Evolutionary conservation across 2,329 filamentous ascomycete genomes (phyloP).

Genomic region (Arachnomyces sp.): DNA sequence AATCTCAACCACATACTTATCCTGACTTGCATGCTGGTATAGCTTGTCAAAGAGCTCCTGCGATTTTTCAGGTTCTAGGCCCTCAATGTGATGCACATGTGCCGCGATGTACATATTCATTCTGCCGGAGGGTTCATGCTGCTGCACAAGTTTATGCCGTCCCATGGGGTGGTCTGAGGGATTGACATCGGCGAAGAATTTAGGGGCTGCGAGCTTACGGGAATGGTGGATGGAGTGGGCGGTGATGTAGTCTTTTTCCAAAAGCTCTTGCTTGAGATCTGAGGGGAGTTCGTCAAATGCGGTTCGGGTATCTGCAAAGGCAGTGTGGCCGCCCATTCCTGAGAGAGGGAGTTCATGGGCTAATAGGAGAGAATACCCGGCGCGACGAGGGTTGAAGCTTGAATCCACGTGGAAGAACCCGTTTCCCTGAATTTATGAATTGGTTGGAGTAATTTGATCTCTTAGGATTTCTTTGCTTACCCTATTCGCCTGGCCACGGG

Average conservation of each 20-base stretch:
- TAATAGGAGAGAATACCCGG: slow-evolving; percentile 45
- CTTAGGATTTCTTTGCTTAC: too few species aligned
- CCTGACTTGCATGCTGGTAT: slow-evolving; percentile 40
- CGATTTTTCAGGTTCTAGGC: slow-evolving; percentile 29
- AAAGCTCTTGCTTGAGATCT: slow-evolving; percentile 28
- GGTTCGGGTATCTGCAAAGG: slow-evolving; percentile 47
- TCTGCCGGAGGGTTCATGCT: slow-evolving; percentile 45
- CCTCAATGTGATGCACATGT: slow-evolving; percentile 48
- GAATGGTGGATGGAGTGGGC: slow-evolving; percentile 48
- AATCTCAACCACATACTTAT: slow-evolving; percentile 41
- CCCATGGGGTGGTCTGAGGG: slow-evolving; percentile 35
- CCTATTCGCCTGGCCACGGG: too few species aligned
- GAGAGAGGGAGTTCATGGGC: slow-evolving; percentile 44
- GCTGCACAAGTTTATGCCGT: slow-evolving; percentile 45
- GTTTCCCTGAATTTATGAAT: slow-evolving; percentile 43
- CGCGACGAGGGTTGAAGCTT: slow-evolving; percentile 49
- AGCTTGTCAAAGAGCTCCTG: slow-evolving; percentile 27
- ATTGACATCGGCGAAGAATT: slow-evolving; percentile 41
- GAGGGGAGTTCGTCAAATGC: slow-evolving; percentile 43
- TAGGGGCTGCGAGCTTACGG: slow-evolving; percentile 46
- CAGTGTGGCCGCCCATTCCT: slow-evolving; percentile 44
- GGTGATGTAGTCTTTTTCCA: slow-evolving; percentile 38
- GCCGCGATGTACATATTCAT: slow-evolving; percentile 49
- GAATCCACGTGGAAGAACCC: slow-evolving; percentile 49
- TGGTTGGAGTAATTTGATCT: too few species aligned